Conservation (phyloP, 2,329 filamentous ascomycete species). For the Cryphonectria nitschkei region DNA sequence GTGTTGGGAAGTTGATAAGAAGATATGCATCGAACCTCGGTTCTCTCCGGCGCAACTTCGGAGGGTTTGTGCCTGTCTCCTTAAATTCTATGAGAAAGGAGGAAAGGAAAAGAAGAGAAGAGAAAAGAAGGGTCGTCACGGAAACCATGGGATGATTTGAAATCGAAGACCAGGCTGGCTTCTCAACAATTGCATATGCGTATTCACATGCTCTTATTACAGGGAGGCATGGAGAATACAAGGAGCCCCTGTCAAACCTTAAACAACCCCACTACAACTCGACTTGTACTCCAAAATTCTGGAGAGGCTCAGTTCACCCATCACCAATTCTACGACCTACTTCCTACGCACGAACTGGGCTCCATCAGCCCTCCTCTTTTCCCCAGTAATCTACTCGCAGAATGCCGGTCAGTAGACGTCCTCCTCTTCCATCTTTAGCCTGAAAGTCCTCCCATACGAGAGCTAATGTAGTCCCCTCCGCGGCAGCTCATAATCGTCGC, state of each 20-base stretch:
- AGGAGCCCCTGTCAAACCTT: background rate
- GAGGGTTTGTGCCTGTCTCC: no score
- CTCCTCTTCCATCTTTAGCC: background rate
- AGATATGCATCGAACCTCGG: background rate
- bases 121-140: background rate
- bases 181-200: background rate
- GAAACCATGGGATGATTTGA: background rate
- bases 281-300: background rate
- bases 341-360: background rate
- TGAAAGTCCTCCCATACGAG: background rate
- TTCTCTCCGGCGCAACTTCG: no score
- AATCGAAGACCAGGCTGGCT: background rate
- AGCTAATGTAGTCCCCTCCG: constrained; percentile 5
- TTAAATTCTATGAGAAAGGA: no score
- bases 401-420: background rate
- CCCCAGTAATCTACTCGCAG: background rate
- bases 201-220: constrained; percentile 5
- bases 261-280: background rate
- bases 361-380: background rate
- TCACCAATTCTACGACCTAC: background rate
- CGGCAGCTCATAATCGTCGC: constrained; percentile 67
- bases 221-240: background rate
- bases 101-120: no score
- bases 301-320: background rate
- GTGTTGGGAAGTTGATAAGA: background rate